phyloP scores from a whole-genome alignment of 306 rosid species.

The Cucumis cinereus region DNA sequence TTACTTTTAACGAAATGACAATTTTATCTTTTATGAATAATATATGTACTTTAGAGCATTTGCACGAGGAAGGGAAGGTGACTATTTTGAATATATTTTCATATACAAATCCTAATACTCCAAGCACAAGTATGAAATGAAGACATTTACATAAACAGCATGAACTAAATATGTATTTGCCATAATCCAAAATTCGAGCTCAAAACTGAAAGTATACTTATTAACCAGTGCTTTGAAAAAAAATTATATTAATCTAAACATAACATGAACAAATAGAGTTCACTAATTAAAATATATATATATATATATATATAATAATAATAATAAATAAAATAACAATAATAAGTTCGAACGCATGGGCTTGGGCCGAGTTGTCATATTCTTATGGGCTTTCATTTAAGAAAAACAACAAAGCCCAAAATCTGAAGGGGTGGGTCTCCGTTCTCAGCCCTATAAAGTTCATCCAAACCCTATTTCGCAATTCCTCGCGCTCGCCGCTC shows the following conservation, averaged over 20 bases:
- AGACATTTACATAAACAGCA: not conserved
- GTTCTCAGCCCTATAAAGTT: not conserved
- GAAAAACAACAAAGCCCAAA: not conserved
- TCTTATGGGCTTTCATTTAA: not conserved
- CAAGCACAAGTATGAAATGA: not conserved
- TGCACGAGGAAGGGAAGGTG: not conserved
- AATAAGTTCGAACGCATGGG: not conserved
- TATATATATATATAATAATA: too few species aligned
- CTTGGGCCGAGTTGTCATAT: not conserved
- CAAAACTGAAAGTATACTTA: not conserved
- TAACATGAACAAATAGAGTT: too few species aligned
- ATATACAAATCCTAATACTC: not conserved
- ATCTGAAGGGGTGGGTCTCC: not conserved
- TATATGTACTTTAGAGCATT: not conserved
- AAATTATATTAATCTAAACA: too few species aligned
- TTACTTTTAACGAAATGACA: not conserved
- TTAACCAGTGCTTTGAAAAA: too few species aligned
- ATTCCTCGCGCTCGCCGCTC: conserved; percentile 8
- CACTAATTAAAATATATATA: too few species aligned
- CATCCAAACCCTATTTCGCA: conserved; percentile 19
- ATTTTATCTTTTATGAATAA: not conserved
- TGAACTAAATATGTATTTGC: not conserved
- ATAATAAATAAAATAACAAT: too few species aligned
- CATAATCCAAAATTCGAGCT: not conserved
- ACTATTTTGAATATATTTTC: not conserved